Evolutionary conservation across 495 filamentous ascomycete genomes (phyloP), one percentile per base, ranked within the genome.

Genomic region (Lophiostoma macrostomum): DNA sequence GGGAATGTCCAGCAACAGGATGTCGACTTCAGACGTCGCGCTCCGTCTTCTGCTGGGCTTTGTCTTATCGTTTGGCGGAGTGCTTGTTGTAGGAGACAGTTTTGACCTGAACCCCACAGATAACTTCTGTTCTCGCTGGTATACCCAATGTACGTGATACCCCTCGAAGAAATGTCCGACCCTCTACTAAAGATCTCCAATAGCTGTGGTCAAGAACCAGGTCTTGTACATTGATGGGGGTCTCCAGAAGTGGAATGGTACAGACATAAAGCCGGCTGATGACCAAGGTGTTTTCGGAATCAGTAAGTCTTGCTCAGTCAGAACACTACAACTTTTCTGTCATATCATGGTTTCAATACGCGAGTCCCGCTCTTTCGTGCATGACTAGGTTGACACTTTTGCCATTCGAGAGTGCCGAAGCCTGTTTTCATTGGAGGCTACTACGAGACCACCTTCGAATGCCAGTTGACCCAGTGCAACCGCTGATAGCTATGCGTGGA

Each of bases 171-270:
- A 16, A 20, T 42, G 16, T 20, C 27, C 8, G 22, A 10, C 8
- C 22, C 6, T 64, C 38, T 4, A 37, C 47, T 39, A 14, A 39
- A n/a, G 3, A 40, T 16, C 42, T 49, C 12, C n/a, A 5, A 5
- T 49, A 73, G 70, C 71, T 13, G 49, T 63, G 5, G 45, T 70
- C 29, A 73, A 72, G 53, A 64, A 72, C 46, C 55, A 62, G 22
- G 65, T 50, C 3, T 60, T 74, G 10, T 74, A 69, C 39, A 72
- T 73, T 38, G 64, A 74, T 45, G 62, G 67, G 8, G 71, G 71
- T 13, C 42, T 60, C n/a, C 62, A 74, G 47, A 68, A 60, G n/a
- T 45, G 32, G n/a, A 55, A 60, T 20, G 37, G 36, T 14, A 48
- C 41, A 12, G 23, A 43, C 24, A n/a, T n/a, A n/a, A 37, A 41